Evolutionary conservation across 371 early-diverging fungal genomes (phyloP), one percentile per base, ranked within the genome.

Genomic region (Mortierella sp.): DNA sequence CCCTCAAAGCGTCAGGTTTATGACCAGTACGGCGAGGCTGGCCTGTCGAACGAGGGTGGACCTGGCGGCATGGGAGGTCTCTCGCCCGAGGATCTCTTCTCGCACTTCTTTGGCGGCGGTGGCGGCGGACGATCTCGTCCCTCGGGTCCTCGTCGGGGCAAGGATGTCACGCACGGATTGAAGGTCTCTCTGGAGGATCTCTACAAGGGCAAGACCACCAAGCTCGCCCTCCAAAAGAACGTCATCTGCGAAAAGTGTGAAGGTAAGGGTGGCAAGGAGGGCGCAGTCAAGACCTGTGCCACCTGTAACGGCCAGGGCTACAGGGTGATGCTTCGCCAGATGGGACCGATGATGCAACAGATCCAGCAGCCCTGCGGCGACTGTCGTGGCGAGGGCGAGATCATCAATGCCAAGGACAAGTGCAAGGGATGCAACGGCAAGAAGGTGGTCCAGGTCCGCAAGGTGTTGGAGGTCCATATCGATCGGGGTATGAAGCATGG

Each of bases 311-410:
- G 98, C 52, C 90, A 92, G 72, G 98, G 98, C 87, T 85, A 94
- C 76, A 93, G 93, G 77, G 87, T 97, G 24, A 92, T 92, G 73
- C 90, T 96, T 77, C 91, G 98, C 67, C 99, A 98, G 86, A 94
- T 98, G 89, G 99, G 99, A 37, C 97, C 97, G 11, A 97, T 98
- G 96, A 92, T 98, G 70, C 99, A 99, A 89, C 98, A 97, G 89
- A 93, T 98, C 88, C 98, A 98, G 86, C 94, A 96, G 85, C 92
- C 95, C 50, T 99, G 99, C 90, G 89, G 90, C 24, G 93, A 91
- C 64, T 98, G 98, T 89, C 90, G 91, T 64, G 99, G 97, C 64
- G 92, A 92, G 74, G 97, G 98, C 74, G 94, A 97, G 81, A 90
- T 93, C 77, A 96, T 98, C 77, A 90, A 91, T 78, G 92, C 94